These are phyloP conservation scores for Fusarium sp. DNA, from an alignment of 2,329 filamentous ascomycete genomes.

Conservation along the genomic window DNA sequence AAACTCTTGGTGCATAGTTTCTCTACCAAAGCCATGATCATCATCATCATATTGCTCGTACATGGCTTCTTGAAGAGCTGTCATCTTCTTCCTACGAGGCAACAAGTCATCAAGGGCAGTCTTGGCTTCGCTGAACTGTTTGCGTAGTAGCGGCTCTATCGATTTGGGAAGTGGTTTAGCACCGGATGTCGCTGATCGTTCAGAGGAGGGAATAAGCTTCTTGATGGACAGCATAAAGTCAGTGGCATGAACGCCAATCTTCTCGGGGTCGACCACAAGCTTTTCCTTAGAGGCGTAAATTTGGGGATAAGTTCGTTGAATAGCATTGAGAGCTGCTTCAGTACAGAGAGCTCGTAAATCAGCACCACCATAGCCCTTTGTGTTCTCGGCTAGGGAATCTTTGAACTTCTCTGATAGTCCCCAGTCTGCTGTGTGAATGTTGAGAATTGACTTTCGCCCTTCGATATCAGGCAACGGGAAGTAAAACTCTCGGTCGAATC, in stretches of 20 bases:
- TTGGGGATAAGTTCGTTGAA: constrained; percentile 94
- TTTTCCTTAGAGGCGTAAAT: constrained; percentile 94
- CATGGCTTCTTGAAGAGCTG: constrained; percentile 92
- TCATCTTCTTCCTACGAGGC: constrained; percentile 85
- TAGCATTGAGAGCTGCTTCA: constrained; percentile 93
- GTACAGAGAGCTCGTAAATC: constrained; percentile 94
- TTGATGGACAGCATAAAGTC: constrained; percentile 98
- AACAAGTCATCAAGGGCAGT: constrained; percentile 77
- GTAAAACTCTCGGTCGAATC: constrained; percentile 98
- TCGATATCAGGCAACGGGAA: constrained; percentile 89
- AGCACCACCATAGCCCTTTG: constrained; percentile 96
- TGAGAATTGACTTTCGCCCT: constrained; percentile 84
- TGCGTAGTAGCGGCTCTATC: constrained; percentile 82
- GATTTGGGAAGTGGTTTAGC: constrained; percentile 81
- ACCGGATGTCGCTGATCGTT: constrained; percentile 85
- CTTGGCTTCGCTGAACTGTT: constrained; percentile 76
- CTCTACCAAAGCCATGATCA: constrained; percentile 84
- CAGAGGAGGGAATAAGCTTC: constrained; percentile 94
- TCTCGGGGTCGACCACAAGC: constrained; percentile 84
- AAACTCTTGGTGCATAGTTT: constrained; percentile 80
- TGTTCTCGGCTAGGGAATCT: constrained; percentile 82
- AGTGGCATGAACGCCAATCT: constrained; percentile 86
- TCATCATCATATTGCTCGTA: constrained; percentile 86
- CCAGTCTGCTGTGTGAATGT: constrained; percentile 97
- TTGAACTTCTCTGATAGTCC: constrained; percentile 84